Base-by-base conservation (phyloP, 352 stramenopile genomes). In the Globisporangium camurandrum region DNA sequence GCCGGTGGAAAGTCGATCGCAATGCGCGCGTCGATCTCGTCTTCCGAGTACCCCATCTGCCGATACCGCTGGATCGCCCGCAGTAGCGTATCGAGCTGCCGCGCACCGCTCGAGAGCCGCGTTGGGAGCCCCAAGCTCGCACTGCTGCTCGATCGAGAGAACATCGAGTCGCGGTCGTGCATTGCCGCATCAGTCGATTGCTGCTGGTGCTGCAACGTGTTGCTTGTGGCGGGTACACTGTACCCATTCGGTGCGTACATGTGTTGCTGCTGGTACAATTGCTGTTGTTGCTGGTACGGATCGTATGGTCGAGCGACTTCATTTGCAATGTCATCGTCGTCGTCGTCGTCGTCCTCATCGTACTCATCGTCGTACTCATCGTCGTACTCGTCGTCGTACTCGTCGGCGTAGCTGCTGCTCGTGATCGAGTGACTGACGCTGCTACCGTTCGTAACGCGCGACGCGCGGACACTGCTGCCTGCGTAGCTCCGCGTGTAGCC, bases 281-380 rank as follows among this genome's bases (percentile, higher is more conserved):
- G 33, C 3, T 38, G 33, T 12, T 39, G 33, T 17, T 52, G 38
- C n/a, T n/a, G n/a, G 65, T 59, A 6, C 49, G 51, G 46, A 34
- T 33, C 56, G 41, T 71, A 75, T 4, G 79, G 79, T 27, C 66
- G 60, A n/a, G 77, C 76, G 51, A 92, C 64, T 36, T 91, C 79
- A 36, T 80, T 75, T 8, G 75, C 75, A 56, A 91, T 88, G 28
- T 79, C 69, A 20, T 88, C 76, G n/a, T 87, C 73, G 22, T 87
- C 77, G 4, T 72, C 58, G 17, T 75, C 67, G 4, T 78, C 61
- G 24, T 82, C 70, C 59, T 69, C 54, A 11, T 60, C 46, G 12
- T 48, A 31, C n/a, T 48, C 42, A 7, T 57, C 51, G 51, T 57
- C 41, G n/a, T 51, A 39, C 59, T 82, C 6, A 40, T 48, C n/a